Evolutionary conservation across 345 rosid genomes (phyloP).

Genomic region (Litchi chinensis): DNA sequence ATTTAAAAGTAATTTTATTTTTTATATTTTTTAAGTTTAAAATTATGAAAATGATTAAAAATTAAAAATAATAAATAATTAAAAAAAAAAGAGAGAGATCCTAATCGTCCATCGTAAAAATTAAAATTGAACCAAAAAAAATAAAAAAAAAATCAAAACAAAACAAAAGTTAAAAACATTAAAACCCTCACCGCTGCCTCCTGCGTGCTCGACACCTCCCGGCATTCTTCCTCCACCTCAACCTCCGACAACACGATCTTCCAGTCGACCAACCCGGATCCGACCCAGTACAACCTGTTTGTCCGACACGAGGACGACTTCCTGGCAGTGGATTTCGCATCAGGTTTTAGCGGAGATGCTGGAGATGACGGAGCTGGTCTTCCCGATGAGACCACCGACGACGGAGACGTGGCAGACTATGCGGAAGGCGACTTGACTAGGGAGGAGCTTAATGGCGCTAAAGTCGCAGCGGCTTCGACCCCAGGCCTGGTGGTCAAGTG

Average conservation of each 20-base stretch:
- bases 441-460: slow-evolving; percentile 12
- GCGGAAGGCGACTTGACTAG: slow-evolving; percentile 38
- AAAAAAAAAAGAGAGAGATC: too few relatives aligned
- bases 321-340: slow-evolving; percentile 42
- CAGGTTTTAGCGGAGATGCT: slow-evolving; percentile 39
- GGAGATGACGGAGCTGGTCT: slow-evolving; percentile 35
- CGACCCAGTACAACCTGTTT: slow-evolving; percentile 44
- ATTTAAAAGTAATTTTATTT: too few relatives aligned
- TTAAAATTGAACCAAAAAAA: too few relatives aligned
- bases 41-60: too few relatives aligned
- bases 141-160: too few relatives aligned
- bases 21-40: too few relatives aligned
- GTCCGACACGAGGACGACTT: slow-evolving; percentile 34
- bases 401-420: slow-evolving; percentile 43
- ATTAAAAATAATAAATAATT: too few relatives aligned
- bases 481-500: slow-evolving; percentile 41
- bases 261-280: slow-evolving; percentile 35
- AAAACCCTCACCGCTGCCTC: slow-evolving; percentile 64
- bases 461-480: slow-evolving; percentile 7
- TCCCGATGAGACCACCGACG: slow-evolving; percentile 46
- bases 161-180: too few relatives aligned
- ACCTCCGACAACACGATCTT: slow-evolving; percentile 28
- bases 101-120: too few relatives aligned
- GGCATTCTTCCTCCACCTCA: slow-evolving; percentile 27
- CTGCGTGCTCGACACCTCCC: slow-evolving; percentile 55